These are phyloP conservation scores for Pseudocercospora pini-densiflorae DNA, from an alignment of 2,329 filamentous ascomycete genomes.

Conservation along the genomic window DNA sequence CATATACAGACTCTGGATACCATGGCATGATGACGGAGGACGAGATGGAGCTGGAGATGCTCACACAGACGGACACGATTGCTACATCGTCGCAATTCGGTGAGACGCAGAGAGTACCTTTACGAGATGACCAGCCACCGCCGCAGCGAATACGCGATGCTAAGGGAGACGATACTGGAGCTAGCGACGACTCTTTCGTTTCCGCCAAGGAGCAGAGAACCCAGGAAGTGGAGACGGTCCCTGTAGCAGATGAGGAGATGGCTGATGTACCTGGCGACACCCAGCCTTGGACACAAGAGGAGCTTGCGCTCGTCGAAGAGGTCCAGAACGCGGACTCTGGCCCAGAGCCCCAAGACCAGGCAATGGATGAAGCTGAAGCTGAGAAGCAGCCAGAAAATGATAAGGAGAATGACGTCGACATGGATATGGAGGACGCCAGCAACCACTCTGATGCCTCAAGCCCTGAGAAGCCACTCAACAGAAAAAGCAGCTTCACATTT, in stretches of 20 bases:
- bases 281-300: conserved; percentile 23
- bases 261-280: conserved; percentile 21
- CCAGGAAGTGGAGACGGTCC: conserved; percentile 37
- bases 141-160: conserved; percentile 35
- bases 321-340: conserved; percentile 29
- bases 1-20: conserved; percentile 68
- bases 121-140: conserved; percentile 35
- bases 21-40: conserved; percentile 66
- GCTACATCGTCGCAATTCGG: conserved; percentile 23
- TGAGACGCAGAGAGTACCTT: conserved; percentile 27
- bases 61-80: conserved; percentile 26
- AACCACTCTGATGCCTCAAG: conserved; percentile 61
- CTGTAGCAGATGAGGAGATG: conserved; percentile 22
- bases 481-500: conserved; percentile 95
- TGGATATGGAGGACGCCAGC: conserved; percentile 46
- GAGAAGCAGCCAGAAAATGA: conserved; percentile 27
- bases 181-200: conserved; percentile 52
- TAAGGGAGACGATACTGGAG: conserved; percentile 32
- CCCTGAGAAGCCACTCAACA: conserved; percentile 74
- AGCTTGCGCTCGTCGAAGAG: conserved; percentile 32
- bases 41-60: conserved; percentile 48
- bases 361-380: conserved; percentile 15
- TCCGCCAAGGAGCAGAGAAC: conserved; percentile 52
- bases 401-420: conserved; percentile 43
- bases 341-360: conserved; percentile 23